A percentile compares a stretch with the other conserved stretches of the same genome.
Conservation (phyloP, 768 basidiomycete species). For the Serpula lacrymans region DNA sequence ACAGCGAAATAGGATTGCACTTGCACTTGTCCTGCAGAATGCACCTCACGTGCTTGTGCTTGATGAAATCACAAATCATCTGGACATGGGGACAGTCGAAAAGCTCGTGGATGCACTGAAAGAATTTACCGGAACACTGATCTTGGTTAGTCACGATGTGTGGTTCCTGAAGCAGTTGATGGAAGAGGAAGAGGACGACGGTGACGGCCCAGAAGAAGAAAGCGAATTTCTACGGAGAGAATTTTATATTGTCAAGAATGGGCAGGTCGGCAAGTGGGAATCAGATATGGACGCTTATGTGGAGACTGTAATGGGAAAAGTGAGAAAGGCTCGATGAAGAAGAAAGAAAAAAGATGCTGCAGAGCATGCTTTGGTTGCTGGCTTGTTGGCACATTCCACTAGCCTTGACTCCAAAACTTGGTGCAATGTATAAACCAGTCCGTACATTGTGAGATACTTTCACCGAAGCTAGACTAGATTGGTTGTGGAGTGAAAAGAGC, state of each 20-base stretch:
- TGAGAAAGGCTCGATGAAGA: slow-evolving; percentile 10
- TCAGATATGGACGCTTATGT: slow-evolving; percentile 30
- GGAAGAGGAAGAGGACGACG: slow-evolving; percentile 17
- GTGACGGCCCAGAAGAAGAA: slow-evolving; percentile 19
- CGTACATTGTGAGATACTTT: no score
- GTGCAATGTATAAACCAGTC: no score
- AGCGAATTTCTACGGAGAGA: slow-evolving; percentile 9
- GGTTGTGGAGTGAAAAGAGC: no score
- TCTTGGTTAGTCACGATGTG: slow-evolving; percentile 68
- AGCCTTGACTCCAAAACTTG: no score
- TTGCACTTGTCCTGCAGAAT: slow-evolving; percentile 50
- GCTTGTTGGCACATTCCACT: no score
- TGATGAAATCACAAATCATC: slow-evolving; percentile 67
- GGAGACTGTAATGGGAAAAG: slow-evolving; percentile 18
- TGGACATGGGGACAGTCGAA: slow-evolving; percentile 59
- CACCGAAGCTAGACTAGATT: no score
- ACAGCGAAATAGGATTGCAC: slow-evolving; percentile 41
- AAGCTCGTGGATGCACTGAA: slow-evolving; percentile 51
- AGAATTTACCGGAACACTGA: slow-evolving; percentile 50
- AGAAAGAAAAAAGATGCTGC: no score
- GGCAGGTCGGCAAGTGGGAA: slow-evolving; percentile 19
- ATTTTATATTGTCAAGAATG: slow-evolving; percentile 20
- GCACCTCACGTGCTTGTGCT: slow-evolving; percentile 52
- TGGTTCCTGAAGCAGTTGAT: slow-evolving; percentile 20
- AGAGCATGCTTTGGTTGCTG: no score